Evolutionary conservation across 1,139 yeast genomes (phyloP).

Genomic region (Arxiozyma bovina): DNA sequence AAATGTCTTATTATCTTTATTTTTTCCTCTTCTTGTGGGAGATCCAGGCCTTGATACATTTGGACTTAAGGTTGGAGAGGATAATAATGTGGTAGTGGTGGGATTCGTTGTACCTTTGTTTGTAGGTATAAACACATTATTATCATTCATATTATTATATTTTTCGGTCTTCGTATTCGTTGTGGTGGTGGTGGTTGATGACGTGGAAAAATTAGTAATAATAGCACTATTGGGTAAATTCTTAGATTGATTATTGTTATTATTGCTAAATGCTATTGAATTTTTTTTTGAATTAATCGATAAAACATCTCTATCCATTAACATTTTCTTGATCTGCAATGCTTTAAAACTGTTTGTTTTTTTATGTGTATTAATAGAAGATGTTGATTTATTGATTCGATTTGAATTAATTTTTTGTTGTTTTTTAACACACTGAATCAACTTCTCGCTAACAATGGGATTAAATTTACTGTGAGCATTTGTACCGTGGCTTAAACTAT

Average conservation of each 20-base stretch:
- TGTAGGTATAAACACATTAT: neutral
- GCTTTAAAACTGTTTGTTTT: slow-evolving; percentile 32
- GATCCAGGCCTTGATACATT: slow-evolving; percentile 17
- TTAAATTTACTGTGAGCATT: slow-evolving; percentile 14
- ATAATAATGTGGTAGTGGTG: neutral
- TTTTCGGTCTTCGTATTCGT: neutral
- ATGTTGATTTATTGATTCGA: neutral
- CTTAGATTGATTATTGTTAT: neutral
- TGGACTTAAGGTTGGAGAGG: slow-evolving; percentile 7
- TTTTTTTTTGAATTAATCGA: slow-evolving; percentile 19
- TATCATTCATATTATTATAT: neutral
- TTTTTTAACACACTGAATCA: slow-evolving; percentile 24
- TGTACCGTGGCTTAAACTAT: neutral
- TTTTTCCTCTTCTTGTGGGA: slow-evolving; percentile 12
- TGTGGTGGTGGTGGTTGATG: neutral
- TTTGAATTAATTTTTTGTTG: slow-evolving; percentile 3
- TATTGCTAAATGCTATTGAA: neutral
- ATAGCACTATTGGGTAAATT: neutral
- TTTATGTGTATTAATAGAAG: slow-evolving; percentile 17
- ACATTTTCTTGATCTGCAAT: slow-evolving; percentile 27
- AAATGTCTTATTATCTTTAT: neutral
- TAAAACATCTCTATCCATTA: slow-evolving; percentile 26
- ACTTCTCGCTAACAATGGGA: slow-evolving; percentile 28
- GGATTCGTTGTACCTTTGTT: neutral
- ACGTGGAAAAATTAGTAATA: neutral